A percentile compares a stretch with the other conserved stretches of the same genome.
phyloP scores from a whole-genome alignment of 2,329 filamentous ascomycete species.

The Hypoxylon sp. region DNA sequence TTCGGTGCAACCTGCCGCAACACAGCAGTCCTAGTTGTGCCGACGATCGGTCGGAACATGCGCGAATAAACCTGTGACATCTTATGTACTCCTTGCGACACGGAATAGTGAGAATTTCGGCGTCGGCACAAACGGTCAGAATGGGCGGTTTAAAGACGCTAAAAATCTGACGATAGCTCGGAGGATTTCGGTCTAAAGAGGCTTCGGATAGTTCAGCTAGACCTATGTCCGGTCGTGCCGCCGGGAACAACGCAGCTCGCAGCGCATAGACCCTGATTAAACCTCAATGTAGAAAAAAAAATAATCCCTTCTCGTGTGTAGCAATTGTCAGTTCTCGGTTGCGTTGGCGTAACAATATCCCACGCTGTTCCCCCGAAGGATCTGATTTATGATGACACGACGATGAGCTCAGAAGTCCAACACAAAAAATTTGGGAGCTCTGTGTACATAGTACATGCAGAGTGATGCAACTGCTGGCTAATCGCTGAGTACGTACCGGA shows the following conservation, averaged over 20 bases:
- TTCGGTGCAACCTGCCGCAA: slow-evolving; percentile 40
- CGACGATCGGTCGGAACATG: slow-evolving; percentile 21
- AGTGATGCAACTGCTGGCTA: slow-evolving; percentile 38
- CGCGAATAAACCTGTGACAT: slow-evolving; percentile 37
- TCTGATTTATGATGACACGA: slow-evolving; percentile 37
- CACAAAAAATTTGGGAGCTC: slow-evolving; percentile 31
- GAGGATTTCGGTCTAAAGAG: slow-evolving; percentile 37
- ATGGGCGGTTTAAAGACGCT: background rate
- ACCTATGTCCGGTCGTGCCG: slow-evolving; percentile 35
- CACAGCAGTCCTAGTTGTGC: slow-evolving; percentile 14
- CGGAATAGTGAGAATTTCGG: background rate
- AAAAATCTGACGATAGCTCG: slow-evolving; percentile 27
- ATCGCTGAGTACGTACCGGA: slow-evolving; percentile 9
- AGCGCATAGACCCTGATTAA: slow-evolving; percentile 3
- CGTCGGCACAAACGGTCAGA: background rate
- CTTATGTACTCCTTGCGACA: slow-evolving; percentile 7
- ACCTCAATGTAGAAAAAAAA: background rate
- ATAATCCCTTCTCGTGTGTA: background rate
- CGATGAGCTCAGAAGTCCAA: slow-evolving; percentile 30
- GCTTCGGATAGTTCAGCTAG: slow-evolving; percentile 36
- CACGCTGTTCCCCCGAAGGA: background rate
- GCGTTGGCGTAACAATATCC: background rate
- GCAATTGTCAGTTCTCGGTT: slow-evolving; percentile 5
- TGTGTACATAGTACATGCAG: slow-evolving; percentile 26
- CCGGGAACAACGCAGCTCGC: slow-evolving; percentile 10